Base-by-base conservation (phyloP, 306 rosid species). In the Senna tora region DNA sequence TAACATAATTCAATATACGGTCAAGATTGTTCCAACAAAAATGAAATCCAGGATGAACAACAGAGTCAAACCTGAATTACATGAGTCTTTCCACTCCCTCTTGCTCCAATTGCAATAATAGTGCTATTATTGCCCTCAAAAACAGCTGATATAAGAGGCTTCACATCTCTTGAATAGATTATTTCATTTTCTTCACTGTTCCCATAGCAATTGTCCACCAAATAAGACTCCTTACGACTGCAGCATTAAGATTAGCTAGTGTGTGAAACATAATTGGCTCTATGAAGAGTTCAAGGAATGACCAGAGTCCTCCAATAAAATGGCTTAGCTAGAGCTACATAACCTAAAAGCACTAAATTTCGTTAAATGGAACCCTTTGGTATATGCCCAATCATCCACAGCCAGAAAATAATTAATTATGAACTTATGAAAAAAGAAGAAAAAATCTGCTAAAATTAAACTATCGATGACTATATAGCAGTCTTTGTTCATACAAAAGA, bases 101-200 rank as follows among this genome's bases (percentile, higher is more conserved):
- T 94, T 60, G 97, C 97, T 75, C 98, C 98, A 83, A 71, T 80
- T 33, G 92, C 88, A 55, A 94, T 66, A 71, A 91, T 72, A 65
- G 98, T 87, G 55, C 96, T 84, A 63, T 85, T 89, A 59, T 56
- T 75, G 50, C 97, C 98, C 50, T 82, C 92, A 52, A 89, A 85
- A 71, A 83, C 86, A 13, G 87, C 87, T 3, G 78, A 71, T 69
- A 94, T 79, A 16, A 91, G 84, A 75, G 88, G 82, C 75, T 77
- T 86, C 58, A 94, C 87, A 64, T 94, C 98, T 75, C 84, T 84
- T 41, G 79, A 62, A 69, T 77, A 91, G 43, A 94, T 85, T 2
- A 56, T 34, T 6, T 78, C 91, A 33, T 81, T 89, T 7, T 82
- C 90, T 76, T 94, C 91, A n/a, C 74, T 68, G 69, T 79, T 82